Base-by-base conservation (phyloP, 1,139 yeast genomes). In the Geotrichum carabidarum region DNA sequence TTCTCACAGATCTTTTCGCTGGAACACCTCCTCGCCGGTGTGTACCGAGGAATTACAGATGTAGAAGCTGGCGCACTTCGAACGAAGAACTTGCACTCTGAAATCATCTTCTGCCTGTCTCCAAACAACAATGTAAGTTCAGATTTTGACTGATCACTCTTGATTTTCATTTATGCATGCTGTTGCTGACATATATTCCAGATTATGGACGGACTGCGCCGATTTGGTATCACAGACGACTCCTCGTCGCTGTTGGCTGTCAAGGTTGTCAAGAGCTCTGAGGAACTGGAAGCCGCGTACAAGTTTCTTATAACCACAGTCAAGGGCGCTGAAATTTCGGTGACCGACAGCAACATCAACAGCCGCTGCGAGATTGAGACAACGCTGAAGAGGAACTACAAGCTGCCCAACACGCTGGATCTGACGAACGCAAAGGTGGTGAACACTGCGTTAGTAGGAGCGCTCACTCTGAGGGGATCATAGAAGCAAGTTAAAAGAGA, bases 71-170 rank as follows among this genome's bases (percentile, higher is more conserved):
- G 73, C 30, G 18, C 35, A 49, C 65, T 75, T 64, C 71, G 81
- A 57, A 77, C 85, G 1, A 76, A 72, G 60, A 72, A 75, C 1
- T 54, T 81, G 5, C 81, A 80, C 57, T 77, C 84, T 0, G 85
- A 81, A 60, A 65, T 78, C 17, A 73, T 81, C 11, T 74, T 79
- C 59, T 74, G 80, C 46, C 66, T 81, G 53, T 76, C 83, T 1
- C 81, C 83, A 1, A 74, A 75, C 31, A 78, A 78, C 53, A 78
- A 78, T 61, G 60, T 60, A 44, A 31, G 61, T 22, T 22, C 27
- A 22, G 27, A 5, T 22, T 22, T 22, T 22, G 27, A 22, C 5
- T 32, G 18, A 9, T 32, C 9, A 31, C 5, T 11, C n/a, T 4
- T 17, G 11, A 15, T 9, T 27, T 8, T 12, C 14, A 22, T 14